These are phyloP conservation scores for Penicillium bialowiezense DNA, from an alignment of 495 filamentous ascomycete genomes.

Conservation along the genomic window DNA sequence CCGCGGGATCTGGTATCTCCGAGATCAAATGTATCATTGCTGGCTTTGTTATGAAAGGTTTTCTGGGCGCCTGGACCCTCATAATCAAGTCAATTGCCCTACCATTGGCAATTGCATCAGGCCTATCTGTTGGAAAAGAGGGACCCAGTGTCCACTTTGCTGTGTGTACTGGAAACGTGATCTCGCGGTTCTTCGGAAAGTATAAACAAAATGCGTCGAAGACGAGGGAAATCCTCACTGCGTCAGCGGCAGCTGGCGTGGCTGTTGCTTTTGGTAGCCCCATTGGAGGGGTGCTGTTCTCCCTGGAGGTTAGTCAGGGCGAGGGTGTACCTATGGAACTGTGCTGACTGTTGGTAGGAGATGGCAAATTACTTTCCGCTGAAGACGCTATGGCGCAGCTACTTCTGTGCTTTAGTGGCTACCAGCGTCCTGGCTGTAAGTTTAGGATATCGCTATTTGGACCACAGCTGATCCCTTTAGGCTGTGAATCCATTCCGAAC, in stretches of 20 bases:
- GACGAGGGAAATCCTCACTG: slow-evolving; percentile 90
- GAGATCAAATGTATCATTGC: slow-evolving; percentile 99
- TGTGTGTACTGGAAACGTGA: slow-evolving; percentile 96
- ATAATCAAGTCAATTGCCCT: slow-evolving; percentile 91
- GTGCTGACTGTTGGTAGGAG: slow-evolving; percentile 52
- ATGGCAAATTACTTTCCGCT: slow-evolving; percentile 98
- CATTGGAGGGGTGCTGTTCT: slow-evolving; percentile 95
- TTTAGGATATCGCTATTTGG: no score
- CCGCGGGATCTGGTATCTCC: slow-evolving; percentile 94
- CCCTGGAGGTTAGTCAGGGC: slow-evolving; percentile 65
- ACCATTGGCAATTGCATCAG: slow-evolving; percentile 90
- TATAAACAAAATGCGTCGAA: slow-evolving; percentile 93
- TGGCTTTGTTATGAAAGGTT: slow-evolving; percentile 99
- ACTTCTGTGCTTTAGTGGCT: slow-evolving; percentile 95
- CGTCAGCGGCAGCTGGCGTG: slow-evolving; percentile 91
- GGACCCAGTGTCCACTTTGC: slow-evolving; percentile 98
- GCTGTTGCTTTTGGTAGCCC: slow-evolving; percentile 97
- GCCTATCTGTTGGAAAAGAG: slow-evolving; percentile 94
- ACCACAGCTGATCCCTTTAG: no score
- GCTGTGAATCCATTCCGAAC: slow-evolving; percentile 98
- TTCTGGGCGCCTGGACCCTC: slow-evolving; percentile 88
- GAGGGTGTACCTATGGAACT: no score
- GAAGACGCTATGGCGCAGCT: slow-evolving; percentile 97
- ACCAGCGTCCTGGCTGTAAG: slow-evolving; percentile 83
- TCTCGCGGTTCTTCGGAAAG: slow-evolving; percentile 88